Base-by-base conservation (phyloP, 148 eudicot species). In the Fagopyrum tataricum region DNA sequence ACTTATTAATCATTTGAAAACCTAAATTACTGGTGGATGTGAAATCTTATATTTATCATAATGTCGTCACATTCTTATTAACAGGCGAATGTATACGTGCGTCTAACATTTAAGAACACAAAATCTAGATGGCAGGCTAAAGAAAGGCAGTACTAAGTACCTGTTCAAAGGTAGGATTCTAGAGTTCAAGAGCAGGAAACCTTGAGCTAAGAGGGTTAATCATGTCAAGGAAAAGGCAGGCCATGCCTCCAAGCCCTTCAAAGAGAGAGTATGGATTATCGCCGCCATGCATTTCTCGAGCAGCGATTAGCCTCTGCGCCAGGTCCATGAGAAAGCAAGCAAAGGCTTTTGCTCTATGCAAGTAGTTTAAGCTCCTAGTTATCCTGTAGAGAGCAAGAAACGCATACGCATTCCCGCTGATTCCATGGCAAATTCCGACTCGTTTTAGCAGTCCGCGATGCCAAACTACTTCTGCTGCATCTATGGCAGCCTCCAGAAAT, bases 171-270 rank as follows among this genome's bases (percentile, higher is more conserved):
- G 4, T 0, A 15, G 55, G 40, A 71, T 49, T 72, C 67, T 78
- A 90, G 46, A 86, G 75, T 77, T 87, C 91, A 72, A 85, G 90
- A 43, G 87, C 97, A n/a, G 97, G 97, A 72, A 90, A 92, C 76
- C 90, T 80, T 78, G 93, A 90, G 61, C 77, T 71, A 66, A 80
- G 76, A 20, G 94, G 92, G 39, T 86, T 78, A 61, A 76, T 71
- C 89, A 93, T 85, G 77, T 93, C 98, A 21, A 93, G 75, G 74
- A 91, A 91, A 47, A 93, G 92, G 83, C 75, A 77, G 20, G 92
- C 84, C 98, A 89, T 87, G 59, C 98, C 96, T 42, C 87, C 98
- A 21, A 91, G 75, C 46, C 98, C 97, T 89, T 93, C 94, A 73
- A 93, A 91, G 72, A 93, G 76, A 4, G 98, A 93, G 76, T 82